Evolutionary conservation across 768 basidiomycete genomes (phyloP), one percentile per base, ranked within the genome.

Genomic region (Amanita thiersii): DNA sequence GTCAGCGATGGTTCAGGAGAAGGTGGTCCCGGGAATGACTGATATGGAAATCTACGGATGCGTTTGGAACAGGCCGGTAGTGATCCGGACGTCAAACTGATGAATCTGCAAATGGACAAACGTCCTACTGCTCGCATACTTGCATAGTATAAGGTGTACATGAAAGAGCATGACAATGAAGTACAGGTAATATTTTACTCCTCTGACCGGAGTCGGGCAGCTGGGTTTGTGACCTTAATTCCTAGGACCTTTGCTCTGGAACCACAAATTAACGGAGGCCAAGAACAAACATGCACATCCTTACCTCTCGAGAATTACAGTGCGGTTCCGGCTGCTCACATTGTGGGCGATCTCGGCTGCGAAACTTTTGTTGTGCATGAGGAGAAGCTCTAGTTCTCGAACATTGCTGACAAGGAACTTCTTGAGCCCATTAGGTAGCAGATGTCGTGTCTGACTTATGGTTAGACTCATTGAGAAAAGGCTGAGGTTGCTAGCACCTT

Each of bases 311-410:
- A 98, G 68, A 53, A 99, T 92, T 44, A 75, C 68, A 41, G 81
- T 81, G 53, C 96, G 87, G 76, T 98, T 97, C 62, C 89, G 84
- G 73, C 86, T 87, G 70, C 84, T 88, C 50, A 99, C 92, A 52
- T 79, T 82, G 75, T 96, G 93, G 39, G 96, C 96, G 54, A 99
- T 91, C 63, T 94, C 90, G 40, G 92, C 96, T 37, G 92, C 83
- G 60, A 85, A 98, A 56, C 70, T 83, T 73, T 89, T 89, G 79
- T 90, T 93, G 79, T 97, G 93, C 91, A 97, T 93, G 39, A 97
- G 74, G 49, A 97, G 82, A 54, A 98, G 78, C 55, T 98, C 92
- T 47, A 99, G 66, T 62, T 98, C 93, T 62, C 84, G 78, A 40
- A 86, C 75, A 66, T 98, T 98, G 76, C 76, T 84, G 56, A 99